Evolutionary conservation across 805 yeast genomes (phyloP).

Genomic region (Cyberlindnera euphorbiiphila): DNA sequence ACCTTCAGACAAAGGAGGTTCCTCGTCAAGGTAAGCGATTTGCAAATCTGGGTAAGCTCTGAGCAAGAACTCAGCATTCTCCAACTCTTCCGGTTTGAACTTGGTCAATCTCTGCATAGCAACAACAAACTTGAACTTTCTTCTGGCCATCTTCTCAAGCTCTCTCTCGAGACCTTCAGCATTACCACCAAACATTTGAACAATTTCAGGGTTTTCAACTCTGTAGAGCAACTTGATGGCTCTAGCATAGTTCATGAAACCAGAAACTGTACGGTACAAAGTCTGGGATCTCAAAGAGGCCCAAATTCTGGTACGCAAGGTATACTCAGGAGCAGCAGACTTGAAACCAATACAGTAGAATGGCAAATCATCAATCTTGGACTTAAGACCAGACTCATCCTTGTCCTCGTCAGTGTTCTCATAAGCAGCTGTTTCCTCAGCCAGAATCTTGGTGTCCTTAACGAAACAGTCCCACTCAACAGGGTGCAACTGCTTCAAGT

Average conservation of each 20-base stretch:
- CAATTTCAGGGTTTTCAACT: slow-evolving; percentile 92
- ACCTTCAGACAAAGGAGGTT: slow-evolving; percentile 68
- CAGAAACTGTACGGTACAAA: slow-evolving; percentile 92
- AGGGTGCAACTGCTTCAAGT: slow-evolving; percentile 91
- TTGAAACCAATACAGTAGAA: slow-evolving; percentile 96
- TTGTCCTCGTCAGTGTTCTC: slow-evolving; percentile 44
- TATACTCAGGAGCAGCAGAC: slow-evolving; percentile 95
- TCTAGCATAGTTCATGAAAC: slow-evolving; percentile 97
- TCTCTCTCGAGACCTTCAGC: slow-evolving; percentile 96
- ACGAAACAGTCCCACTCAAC: slow-evolving; percentile 98
- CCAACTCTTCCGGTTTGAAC: slow-evolving; percentile 70
- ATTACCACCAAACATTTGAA: slow-evolving; percentile 98
- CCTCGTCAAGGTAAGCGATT: slow-evolving; percentile 94
- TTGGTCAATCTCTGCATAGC: slow-evolving; percentile 82
- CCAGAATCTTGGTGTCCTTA: slow-evolving; percentile 90
- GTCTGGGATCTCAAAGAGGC: slow-evolving; percentile 97
- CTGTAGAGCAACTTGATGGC: slow-evolving; percentile 91
- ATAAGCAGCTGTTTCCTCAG: slow-evolving; percentile 87
- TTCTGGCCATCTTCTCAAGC: slow-evolving; percentile 82
- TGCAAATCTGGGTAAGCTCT: slow-evolving; percentile 83
- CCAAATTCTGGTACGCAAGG: slow-evolving; percentile 96
- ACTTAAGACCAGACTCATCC: slow-evolving; percentile 67
- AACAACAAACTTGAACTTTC: slow-evolving; percentile 77
- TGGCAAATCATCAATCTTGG: slow-evolving; percentile 87
- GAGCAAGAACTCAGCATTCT: slow-evolving; percentile 74